These are phyloP conservation scores for Calocybe cyanea DNA, from an alignment of 768 basidiomycete genomes.

Conservation along the genomic window DNA sequence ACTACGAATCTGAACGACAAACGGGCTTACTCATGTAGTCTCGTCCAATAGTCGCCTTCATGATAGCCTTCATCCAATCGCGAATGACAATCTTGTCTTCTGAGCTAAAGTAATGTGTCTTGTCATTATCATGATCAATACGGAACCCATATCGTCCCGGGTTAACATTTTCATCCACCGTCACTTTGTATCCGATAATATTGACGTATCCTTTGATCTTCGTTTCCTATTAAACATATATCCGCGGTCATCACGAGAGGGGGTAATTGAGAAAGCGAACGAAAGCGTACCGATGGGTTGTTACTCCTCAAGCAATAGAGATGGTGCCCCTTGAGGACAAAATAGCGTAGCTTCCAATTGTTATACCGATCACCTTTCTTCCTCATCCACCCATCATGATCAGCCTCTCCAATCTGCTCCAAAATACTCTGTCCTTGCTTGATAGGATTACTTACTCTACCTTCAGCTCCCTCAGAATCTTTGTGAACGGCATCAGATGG, in stretches of 20 bases:
- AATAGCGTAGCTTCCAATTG: slow-evolving; percentile 88
- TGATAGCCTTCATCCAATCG: slow-evolving; percentile 99
- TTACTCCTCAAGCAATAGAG: slow-evolving; percentile 83
- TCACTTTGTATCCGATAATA: slow-evolving; percentile 86
- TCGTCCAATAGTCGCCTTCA: slow-evolving; percentile 96
- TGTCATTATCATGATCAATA: slow-evolving; percentile 84
- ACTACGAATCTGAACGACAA: slow-evolving; percentile 4
- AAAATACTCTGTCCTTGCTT: slow-evolving; percentile 71
- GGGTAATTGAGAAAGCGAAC: neutral
- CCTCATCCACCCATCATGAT: slow-evolving; percentile 91
- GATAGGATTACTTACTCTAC: slow-evolving; percentile 29
- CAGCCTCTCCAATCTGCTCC: slow-evolving; percentile 87
- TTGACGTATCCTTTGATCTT: slow-evolving; percentile 97
- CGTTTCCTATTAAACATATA: slow-evolving; percentile 57
- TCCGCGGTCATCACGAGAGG: slow-evolving; percentile 1
- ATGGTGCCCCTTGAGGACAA: slow-evolving; percentile 89
- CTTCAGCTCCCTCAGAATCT: slow-evolving; percentile 9
- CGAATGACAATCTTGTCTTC: slow-evolving; percentile 81
- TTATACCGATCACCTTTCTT: slow-evolving; percentile 95
- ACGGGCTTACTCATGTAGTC: slow-evolving; percentile 79
- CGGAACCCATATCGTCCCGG: slow-evolving; percentile 95
- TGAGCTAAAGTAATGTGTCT: slow-evolving; percentile 88
- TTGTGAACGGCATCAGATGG: slow-evolving; percentile 9
- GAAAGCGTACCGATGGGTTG: slow-evolving; percentile 49
- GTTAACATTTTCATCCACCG: slow-evolving; percentile 87